Evolutionary conservation across 2,329 filamentous ascomycete species (phyloP).

Genomic region (Fusarium caatingaense): DNA sequence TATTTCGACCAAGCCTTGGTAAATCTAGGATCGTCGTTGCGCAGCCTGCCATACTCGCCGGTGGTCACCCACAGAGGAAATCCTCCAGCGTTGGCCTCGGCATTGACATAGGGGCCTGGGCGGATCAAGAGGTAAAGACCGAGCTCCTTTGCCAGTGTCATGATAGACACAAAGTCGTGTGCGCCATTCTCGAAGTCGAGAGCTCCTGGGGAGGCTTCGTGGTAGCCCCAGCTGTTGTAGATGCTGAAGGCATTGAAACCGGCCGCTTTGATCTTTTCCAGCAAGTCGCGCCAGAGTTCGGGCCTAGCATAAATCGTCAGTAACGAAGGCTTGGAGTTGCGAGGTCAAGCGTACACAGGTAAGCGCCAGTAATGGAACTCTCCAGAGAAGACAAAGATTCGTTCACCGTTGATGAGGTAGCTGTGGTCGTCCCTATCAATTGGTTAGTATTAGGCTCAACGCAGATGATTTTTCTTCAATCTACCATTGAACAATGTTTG

Average conservation of each 20-base stretch:
- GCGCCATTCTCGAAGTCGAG: slow-evolving; percentile 48
- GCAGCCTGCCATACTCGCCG: slow-evolving; percentile 65
- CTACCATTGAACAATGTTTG: slow-evolving; percentile 31
- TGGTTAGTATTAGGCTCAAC: accelerated
- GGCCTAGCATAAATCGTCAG: slow-evolving; percentile 23
- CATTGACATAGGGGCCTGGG: slow-evolving; percentile 72
- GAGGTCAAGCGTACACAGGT: slow-evolving; percentile 50
- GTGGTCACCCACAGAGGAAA: slow-evolving; percentile 72
- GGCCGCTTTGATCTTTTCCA: slow-evolving; percentile 57
- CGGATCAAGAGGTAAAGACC: slow-evolving; percentile 59
- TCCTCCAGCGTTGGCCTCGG: slow-evolving; percentile 71
- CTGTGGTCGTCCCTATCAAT: slow-evolving; percentile 55
- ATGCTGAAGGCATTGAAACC: slow-evolving; percentile 59
- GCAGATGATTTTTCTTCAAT: accelerated
- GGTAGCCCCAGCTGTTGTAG: slow-evolving; percentile 57
- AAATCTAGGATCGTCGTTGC: slow-evolving; percentile 64
- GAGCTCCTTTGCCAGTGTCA: slow-evolving; percentile 59
- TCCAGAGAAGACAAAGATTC: slow-evolving; percentile 57
- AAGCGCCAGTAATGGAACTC: slow-evolving; percentile 58
- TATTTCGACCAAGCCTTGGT: slow-evolving; percentile 66
- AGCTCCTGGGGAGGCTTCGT: slow-evolving; percentile 50
- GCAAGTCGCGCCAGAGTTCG: slow-evolving; percentile 55
- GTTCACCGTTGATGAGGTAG: slow-evolving; percentile 54
- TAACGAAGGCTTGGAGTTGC: neutral
- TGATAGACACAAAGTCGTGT: slow-evolving; percentile 62